A percentile compares a stretch with the other conserved stretches of the same genome.
Evolutionary conservation across 768 basidiomycete species (phyloP).

Genomic region (Lactarius pseudohatsudake): DNA sequence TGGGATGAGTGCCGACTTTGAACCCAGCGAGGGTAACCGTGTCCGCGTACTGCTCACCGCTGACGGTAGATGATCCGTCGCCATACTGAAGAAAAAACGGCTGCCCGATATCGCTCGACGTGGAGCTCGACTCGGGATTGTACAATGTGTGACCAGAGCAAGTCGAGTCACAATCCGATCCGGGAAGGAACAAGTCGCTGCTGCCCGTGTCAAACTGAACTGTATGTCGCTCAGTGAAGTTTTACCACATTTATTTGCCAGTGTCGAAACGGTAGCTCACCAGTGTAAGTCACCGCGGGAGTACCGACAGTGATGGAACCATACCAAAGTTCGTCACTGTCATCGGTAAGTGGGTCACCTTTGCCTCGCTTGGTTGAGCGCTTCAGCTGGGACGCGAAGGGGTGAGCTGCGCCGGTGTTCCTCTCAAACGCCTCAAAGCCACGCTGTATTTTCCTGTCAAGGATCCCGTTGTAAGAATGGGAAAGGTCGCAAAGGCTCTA

Average conservation of each 20-base stretch:
- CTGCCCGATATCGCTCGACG: slow-evolving; percentile 32
- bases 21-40: slow-evolving; percentile 42
- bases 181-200: slow-evolving; percentile 40
- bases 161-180: slow-evolving; percentile 31
- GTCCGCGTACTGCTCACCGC: slow-evolving; percentile 45
- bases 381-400: slow-evolving; percentile 2
- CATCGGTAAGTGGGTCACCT: slow-evolving; percentile 16
- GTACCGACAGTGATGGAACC: slow-evolving; percentile 28
- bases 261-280: not conserved
- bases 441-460: slow-evolving; percentile 21
- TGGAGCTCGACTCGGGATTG: slow-evolving; percentile 6
- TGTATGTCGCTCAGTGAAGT: not conserved
- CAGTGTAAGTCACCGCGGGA: slow-evolving; percentile 22
- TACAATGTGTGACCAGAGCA: slow-evolving; percentile 32
- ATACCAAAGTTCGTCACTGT: slow-evolving; percentile 18
- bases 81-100: slow-evolving; percentile 39
- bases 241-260: not conserved
- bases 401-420: slow-evolving; percentile 25
- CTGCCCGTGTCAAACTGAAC: slow-evolving; percentile 44
- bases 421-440: slow-evolving; percentile 20
- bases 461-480: not conserved
- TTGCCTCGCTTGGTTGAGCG: slow-evolving; percentile 2
- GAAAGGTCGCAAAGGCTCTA: not conserved
- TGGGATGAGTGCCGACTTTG: slow-evolving; percentile 13
- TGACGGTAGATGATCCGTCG: slow-evolving; percentile 41